These are phyloP conservation scores for Fusarium piperis DNA, from an alignment of 2,329 filamentous ascomycete species.

Conservation along the genomic window DNA sequence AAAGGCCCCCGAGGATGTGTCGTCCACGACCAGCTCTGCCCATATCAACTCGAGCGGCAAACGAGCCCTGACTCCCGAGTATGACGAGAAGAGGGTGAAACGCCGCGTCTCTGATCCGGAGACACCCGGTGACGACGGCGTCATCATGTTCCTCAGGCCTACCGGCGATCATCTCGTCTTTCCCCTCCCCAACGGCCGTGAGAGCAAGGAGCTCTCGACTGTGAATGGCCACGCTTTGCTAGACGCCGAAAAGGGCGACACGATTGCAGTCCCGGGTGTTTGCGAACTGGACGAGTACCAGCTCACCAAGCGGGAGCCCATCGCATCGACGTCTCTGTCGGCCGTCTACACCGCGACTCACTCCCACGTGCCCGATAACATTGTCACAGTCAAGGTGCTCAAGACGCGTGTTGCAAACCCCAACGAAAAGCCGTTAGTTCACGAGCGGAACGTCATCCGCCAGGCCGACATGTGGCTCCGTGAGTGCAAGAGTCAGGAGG, in stretches of 20 bases:
- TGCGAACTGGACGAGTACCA: constrained; percentile 64
- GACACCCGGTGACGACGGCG: constrained; percentile 54
- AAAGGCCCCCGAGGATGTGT: constrained; percentile 41
- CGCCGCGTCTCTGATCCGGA: constrained; percentile 50
- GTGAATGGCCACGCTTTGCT: constrained; percentile 61
- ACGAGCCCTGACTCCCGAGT: constrained; percentile 58
- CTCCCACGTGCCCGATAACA: constrained; percentile 61
- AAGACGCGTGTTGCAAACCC: constrained; percentile 59
- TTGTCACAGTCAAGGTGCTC: constrained; percentile 69
- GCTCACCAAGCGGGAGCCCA: constrained; percentile 65
- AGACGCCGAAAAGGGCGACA: constrained; percentile 60
- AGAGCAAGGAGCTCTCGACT: constrained; percentile 58
- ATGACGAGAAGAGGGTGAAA: constrained; percentile 56
- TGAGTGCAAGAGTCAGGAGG: constrained; percentile 65
- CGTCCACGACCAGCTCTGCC: constrained; percentile 46
- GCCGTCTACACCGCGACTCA: constrained; percentile 66
- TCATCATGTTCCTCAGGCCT: constrained; percentile 64
- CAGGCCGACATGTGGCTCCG: constrained; percentile 70
- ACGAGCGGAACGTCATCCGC: constrained; percentile 65
- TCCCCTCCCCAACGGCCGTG: constrained; percentile 58
- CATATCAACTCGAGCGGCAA: constrained; percentile 60
- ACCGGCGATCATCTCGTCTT: constrained; percentile 62
- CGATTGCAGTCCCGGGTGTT: constrained; percentile 59
- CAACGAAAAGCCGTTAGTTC: constrained; percentile 57
- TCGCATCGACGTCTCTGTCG: constrained; percentile 64